Base-by-base conservation (phyloP, 345 rosid species). In the Hibiscus tridactylites region DNA sequence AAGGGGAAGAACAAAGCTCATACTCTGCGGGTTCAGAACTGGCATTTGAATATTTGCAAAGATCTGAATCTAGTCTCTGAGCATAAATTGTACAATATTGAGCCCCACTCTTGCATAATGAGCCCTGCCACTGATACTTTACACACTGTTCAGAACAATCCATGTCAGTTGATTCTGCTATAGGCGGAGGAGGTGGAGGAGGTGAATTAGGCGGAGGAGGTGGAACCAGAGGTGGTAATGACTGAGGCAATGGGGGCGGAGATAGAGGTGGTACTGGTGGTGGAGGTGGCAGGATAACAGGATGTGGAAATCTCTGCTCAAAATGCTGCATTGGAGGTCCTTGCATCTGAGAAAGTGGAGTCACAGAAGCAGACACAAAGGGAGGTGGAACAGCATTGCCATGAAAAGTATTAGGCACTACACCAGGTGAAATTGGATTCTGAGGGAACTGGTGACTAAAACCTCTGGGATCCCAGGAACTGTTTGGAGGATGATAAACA, bases 141-240 rank as follows among this genome's bases (percentile, higher is more conserved):
- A 61, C 76, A 31, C 69, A 75, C 58, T 77, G 86, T 68, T 80
- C 83, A 72, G 85, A 80, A 82, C 82, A 80, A 74, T 71, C 86
- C 24, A 56, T 71, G 74, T 72, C 78, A 62, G 83, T 76, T 73
- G 85, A 72, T 76, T 84, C 90, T 47, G 76, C 74, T 24, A 68
- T 28, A 39, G 81, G 83, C 21, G 85, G 85, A 81, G 87, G 84
- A 15, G 83, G 81, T 9, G 21, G 29, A 1, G 87, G 90, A 15
- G 98, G 92, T 70, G 92, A 90, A 82, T 80, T 82, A 63, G 97
- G 97, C 54, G 97, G 97, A 74, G 96, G 91, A 47, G 98, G 98
- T 74, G 79, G 89, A 9, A 21, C 24, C 24, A 71, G 15, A 74
- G 94, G 93, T 62, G 95, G 97, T 50, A 85, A 87, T 4, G 94